Conservation (phyloP, 2,329 filamentous ascomycete species). For the Herpomyces periplanetae region DNA sequence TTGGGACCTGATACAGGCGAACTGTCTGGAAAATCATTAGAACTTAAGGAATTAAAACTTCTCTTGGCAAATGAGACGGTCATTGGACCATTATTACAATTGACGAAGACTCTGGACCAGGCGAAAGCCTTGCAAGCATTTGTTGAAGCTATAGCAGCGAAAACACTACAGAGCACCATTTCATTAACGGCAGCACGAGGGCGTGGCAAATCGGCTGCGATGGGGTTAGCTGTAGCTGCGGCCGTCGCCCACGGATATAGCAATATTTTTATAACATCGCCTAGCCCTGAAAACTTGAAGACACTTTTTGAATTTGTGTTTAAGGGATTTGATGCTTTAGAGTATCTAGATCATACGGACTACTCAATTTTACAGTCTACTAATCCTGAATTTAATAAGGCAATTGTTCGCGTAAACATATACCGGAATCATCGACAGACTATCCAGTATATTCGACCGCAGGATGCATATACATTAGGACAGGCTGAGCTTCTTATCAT, state of each 20-base stretch:
- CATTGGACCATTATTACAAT: constrained; percentile 38
- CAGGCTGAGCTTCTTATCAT: constrained; percentile 87
- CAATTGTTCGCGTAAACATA: constrained; percentile 81
- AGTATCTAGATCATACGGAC: constrained; percentile 74
- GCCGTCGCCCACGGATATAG: constrained; percentile 86
- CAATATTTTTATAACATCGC: constrained; percentile 96
- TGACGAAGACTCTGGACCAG: constrained; percentile 72
- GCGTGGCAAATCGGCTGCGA: constrained; percentile 75
- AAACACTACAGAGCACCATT: constrained; percentile 71
- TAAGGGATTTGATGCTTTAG: constrained; percentile 79
- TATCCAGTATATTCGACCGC: constrained; percentile 88
- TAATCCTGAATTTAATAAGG: constrained; percentile 95
- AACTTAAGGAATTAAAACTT: constrained; percentile 58
- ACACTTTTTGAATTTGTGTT: constrained; percentile 94
- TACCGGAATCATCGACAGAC: constrained; percentile 82
- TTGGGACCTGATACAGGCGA: constrained; percentile 32
- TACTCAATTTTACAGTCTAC: constrained; percentile 95
- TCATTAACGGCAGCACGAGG: constrained; percentile 72
- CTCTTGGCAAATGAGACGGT: constrained; percentile 48
- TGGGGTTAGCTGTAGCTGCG: constrained; percentile 72
- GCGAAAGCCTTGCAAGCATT: constrained; percentile 90
- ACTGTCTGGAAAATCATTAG: constrained; percentile 27
- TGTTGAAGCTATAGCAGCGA: constrained; percentile 78
- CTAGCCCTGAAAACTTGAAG: constrained; percentile 89
- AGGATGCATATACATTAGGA: constrained; percentile 72